phyloP scores from a whole-genome alignment of 768 basidiomycete species.

The Mycena vulgaris region DNA sequence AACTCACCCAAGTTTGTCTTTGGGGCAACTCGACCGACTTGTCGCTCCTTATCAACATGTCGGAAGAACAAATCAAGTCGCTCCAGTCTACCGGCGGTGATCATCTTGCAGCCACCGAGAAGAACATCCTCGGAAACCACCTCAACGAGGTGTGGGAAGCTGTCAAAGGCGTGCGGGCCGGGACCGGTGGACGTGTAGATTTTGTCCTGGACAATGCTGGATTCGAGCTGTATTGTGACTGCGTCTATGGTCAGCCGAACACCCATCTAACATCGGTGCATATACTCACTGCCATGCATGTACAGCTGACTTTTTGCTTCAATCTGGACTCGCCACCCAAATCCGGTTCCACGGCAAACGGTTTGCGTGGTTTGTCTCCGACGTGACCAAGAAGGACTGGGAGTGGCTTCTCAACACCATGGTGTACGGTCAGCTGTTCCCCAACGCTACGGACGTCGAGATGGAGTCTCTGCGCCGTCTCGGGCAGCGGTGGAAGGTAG shows the following conservation, averaged over 20 bases:
- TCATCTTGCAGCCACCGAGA: constrained; percentile 93
- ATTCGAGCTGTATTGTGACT: constrained; percentile 90
- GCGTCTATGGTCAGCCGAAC: constrained; percentile 78
- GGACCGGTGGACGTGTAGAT: constrained; percentile 81
- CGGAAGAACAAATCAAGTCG: constrained; percentile 96
- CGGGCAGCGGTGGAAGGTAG: constrained; percentile 91
- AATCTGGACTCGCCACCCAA: constrained; percentile 87
- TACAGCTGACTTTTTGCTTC: constrained; percentile 92
- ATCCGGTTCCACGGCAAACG: constrained; percentile 97
- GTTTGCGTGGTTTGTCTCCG: constrained; percentile 95
- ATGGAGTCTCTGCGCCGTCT: constrained; percentile 85
- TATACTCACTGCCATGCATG: constrained; percentile 17
- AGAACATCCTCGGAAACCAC: constrained; percentile 95
- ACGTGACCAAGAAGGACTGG: constrained; percentile 95
- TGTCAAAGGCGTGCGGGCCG: constrained; percentile 77
- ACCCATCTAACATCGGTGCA: not conserved
- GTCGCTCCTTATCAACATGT: constrained; percentile 96
- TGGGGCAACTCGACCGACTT: constrained; percentile 99
- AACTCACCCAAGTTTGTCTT: constrained; percentile 95
- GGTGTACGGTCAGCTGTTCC: constrained; percentile 95
- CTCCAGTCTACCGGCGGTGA: constrained; percentile 98
- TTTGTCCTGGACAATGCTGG: constrained; percentile 93
- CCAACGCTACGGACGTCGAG: constrained; percentile 84
- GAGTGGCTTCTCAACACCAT: constrained; percentile 91
- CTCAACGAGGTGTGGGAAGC: constrained; percentile 79